Evolutionary conservation across 2,329 filamentous ascomycete genomes (phyloP), one percentile per base, ranked within the genome.

Genomic region (Fusarium goolgardi): DNA sequence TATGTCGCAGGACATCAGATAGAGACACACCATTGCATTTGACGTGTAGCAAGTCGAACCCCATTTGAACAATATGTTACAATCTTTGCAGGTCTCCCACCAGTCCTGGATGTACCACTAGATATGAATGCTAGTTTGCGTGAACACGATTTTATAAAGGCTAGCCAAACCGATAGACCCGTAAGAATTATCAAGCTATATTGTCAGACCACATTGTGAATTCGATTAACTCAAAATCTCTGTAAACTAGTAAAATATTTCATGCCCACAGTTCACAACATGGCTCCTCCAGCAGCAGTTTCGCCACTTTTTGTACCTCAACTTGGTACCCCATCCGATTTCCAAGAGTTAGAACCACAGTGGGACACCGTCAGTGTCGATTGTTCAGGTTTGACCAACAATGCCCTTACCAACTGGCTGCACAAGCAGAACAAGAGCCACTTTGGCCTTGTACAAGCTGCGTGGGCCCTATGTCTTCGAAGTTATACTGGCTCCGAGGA

Each of bases 401-500:
- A 51, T 32, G 6, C n/a, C 1, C 21, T 56, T 13, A 6, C 29
- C 18, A 25, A 5, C 7, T 56, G 54, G 45, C 7, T 56, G 15
- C 13, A 41, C 6, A 34, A 51, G 8, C 45, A 56, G n/a, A 3
- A 7, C 10, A 41, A 56, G 6, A 41, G 21, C 1, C 23, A 21
- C 5, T 21, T 43, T 18, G 18, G 25, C 8, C 27, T 56, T n/a
- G 6, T 41, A 3, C 54, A 51, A 13, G 54, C 54, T 3, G 45
- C 54, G 2, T 56, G 54, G 54, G 31, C 35, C 9, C 13, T 56
- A 13, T 34, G 18, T 29, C 35, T 56, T n/a, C 18, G 54, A 23
- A 51, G 45, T 15, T 56, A 56, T 41, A 51, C 54, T 35, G 54
- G 54, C 16, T 56, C 45, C 21, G 45, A 51, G 21, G 54, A 56